These are phyloP conservation scores for Coemansia sp. DNA, from an alignment of 192 early-diverging fungal genomes.

Conservation along the genomic window DNA sequence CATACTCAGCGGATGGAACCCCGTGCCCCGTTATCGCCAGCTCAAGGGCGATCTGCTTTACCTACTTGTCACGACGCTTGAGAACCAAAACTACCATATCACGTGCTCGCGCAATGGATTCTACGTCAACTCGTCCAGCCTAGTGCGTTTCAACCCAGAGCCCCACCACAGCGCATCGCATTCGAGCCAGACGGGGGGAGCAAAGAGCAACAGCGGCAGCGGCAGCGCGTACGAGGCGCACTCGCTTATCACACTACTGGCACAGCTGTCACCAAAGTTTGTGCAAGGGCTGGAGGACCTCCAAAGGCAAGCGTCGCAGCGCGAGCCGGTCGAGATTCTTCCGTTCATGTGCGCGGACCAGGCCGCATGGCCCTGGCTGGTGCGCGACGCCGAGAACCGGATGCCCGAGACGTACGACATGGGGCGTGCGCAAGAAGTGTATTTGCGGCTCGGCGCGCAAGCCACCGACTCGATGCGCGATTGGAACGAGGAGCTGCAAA, in stretches of 20 bases:
- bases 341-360: slow-evolving; percentile 64
- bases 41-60: slow-evolving; percentile 89
- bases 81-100: slow-evolving; percentile 80
- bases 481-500: slow-evolving; percentile 98
- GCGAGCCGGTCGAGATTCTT: slow-evolving; percentile 79
- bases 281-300: slow-evolving; percentile 66
- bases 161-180: slow-evolving; percentile 35
- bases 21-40: slow-evolving; percentile 74
- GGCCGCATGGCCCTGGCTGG: slow-evolving; percentile 83
- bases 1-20: slow-evolving; percentile 90
- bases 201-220: slow-evolving; percentile 15
- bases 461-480: slow-evolving; percentile 66
- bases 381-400: slow-evolving; percentile 54
- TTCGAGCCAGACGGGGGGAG: slow-evolving; percentile 31
- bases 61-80: slow-evolving; percentile 82
- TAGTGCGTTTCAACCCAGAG: slow-evolving; percentile 65
- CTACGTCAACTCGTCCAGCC: slow-evolving; percentile 82
- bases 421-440: slow-evolving; percentile 33
- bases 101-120: slow-evolving; percentile 86
- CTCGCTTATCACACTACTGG: slow-evolving; percentile 70
- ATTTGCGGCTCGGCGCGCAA: slow-evolving; percentile 31
- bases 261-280: slow-evolving; percentile 72
- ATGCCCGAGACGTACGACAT: slow-evolving; percentile 34
- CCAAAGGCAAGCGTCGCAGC: slow-evolving; percentile 59
- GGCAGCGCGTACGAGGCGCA: slow-evolving; percentile 43